Evolutionary conservation across 768 basidiomycete genomes (phyloP), one percentile per base, ranked within the genome.

Genomic region (Pisolithus tinctorius): DNA sequence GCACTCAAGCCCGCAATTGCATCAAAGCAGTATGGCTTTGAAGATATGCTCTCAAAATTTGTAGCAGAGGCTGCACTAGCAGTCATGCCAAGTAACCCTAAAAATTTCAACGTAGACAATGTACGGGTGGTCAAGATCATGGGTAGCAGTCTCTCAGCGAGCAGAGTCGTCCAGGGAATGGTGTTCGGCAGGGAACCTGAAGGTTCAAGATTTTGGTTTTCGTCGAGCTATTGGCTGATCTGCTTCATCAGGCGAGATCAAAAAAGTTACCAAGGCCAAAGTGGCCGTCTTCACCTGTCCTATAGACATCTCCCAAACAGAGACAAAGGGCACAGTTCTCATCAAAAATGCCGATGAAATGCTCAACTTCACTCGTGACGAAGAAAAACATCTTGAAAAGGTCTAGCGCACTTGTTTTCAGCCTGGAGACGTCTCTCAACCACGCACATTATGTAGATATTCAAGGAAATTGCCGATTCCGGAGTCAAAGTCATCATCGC

Each of bases 111-210:
- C 69, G 93, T 98, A 27, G 96, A 99, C 69, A 94, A 93, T 60
- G 90, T 99, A 0, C 84, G 96, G 9, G 95, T 99, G 25, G 96
- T 99, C 61, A 99, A 98, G 73, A 97, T 99, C 55, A 86, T 99
- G 82, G 96, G 96, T 50, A 91, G 96, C 30, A 88, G 79, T 60
- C 71, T 99, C n/a, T 68, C 82, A 4, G 79, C 76, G 23, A 95
- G 93, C 69, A 82, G 78, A 50, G 94, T 99, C 5, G 88, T 99
- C 5, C 82, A 88, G 57, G 96, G 96, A 47, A 99, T 99, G 96
- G 96, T 99, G 0, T 98, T 98, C 57, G 92, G 92, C 36, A 78
- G 93, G 43, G 93, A 96, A 70, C 91, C 96, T 0, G 96, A 99
- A 70, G 92, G 90, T 87, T 54, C 48, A 20, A 17, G 2, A 48